Evolutionary conservation across 148 eudicot species (phyloP).

Genomic region (Silene uniflora): DNA sequence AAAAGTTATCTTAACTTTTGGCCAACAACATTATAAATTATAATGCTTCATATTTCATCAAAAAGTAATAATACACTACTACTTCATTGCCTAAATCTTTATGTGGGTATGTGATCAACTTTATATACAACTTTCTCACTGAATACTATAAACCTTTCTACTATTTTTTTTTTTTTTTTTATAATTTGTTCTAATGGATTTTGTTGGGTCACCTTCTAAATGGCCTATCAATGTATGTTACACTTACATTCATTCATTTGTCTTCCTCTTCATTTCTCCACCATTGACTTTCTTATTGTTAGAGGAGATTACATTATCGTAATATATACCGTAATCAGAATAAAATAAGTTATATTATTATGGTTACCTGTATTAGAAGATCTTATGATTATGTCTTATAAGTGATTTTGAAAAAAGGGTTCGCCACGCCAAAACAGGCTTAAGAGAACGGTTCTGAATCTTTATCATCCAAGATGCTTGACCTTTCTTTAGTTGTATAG

Average conservation of each 20-base stretch:
- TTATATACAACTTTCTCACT: background rate
- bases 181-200: background rate
- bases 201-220: background rate
- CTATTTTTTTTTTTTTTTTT: background rate
- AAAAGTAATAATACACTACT: conserved; percentile 10
- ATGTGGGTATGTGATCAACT: conserved; percentile 23
- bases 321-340: no score
- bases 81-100: conserved; percentile 18
- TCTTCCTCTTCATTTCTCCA: conserved; percentile 3
- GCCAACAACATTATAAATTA: background rate
- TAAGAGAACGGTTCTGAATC: no score
- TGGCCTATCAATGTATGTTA: conserved; percentile 20
- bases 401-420: background rate
- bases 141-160: background rate
- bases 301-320: no score
- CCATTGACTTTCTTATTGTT: conserved; percentile 28
- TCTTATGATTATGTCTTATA: no score
- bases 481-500: conserved; percentile 16
- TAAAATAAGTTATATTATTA: no score
- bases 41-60: conserved; percentile 22
- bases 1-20: background rate
- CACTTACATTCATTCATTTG: background rate
- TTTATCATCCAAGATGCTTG: background rate
- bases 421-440: no score
- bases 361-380: no score